These are phyloP conservation scores for Pharus latifolius DNA, from an alignment of 176 grass and related monocot species.

Conservation along the genomic window DNA sequence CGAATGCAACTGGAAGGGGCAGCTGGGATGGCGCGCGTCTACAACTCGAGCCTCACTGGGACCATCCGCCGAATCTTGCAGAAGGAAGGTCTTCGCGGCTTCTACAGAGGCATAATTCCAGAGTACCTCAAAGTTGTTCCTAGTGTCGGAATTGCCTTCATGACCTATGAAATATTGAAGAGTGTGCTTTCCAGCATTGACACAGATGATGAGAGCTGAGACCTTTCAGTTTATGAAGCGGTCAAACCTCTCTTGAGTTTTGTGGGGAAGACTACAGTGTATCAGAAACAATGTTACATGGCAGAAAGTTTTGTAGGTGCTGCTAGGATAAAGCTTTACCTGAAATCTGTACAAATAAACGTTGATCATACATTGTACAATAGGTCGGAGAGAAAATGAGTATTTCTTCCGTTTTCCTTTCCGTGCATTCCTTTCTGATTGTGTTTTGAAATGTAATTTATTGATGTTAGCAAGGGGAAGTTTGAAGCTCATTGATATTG, in stretches of 20 bases:
- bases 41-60: conserved; percentile 60
- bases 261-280: conserved; percentile 9
- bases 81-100: conserved; percentile 61
- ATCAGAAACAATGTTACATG: conserved; percentile 19
- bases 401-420: not conserved
- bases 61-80: conserved; percentile 51
- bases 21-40: conserved; percentile 32
- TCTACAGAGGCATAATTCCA: conserved; percentile 81
- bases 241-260: not conserved
- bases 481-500: not conserved
- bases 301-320: conserved; percentile 51
- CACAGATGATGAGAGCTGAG: conserved; percentile 14
- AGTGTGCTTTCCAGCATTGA: conserved; percentile 35
- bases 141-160: conserved; percentile 88
- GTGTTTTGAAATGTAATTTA: conserved; percentile 11
- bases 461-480: not conserved
- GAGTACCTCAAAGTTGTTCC: conserved; percentile 97
- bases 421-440: conserved; percentile 14
- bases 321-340: conserved; percentile 36
- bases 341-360: not conserved
- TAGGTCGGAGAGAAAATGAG: conserved; percentile 6
- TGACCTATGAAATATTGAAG: conserved; percentile 83
- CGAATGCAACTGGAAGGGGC: conserved; percentile 84
- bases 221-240: not conserved
- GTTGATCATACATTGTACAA: conserved; percentile 8